Evolutionary conservation across 2,329 filamentous ascomycete genomes (phyloP), one percentile per base, ranked within the genome.

Genomic region (Pseudogymnoascus sp.): DNA sequence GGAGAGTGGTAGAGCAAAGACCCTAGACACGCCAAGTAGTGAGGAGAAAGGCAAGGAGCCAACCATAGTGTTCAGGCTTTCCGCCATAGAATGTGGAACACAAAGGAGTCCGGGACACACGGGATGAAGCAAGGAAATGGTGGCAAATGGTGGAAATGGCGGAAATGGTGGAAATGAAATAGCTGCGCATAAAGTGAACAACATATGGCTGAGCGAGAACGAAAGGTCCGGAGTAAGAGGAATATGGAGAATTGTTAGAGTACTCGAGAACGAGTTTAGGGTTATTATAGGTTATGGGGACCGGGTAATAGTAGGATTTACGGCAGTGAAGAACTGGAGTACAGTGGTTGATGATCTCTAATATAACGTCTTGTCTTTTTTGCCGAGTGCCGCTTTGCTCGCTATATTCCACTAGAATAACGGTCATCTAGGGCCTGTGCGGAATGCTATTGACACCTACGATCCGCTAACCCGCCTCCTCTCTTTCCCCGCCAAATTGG

Each of bases 401-500:
- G 23, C 47, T 15, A 53, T n/a, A 26, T 57, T 21, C 15, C 28
- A 57, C n/a, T 33, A 57, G 21, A 57, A 21, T 35, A 57, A 57
- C 50, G 50, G 28, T 17, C 28, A 26, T 33, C n/a, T 10, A 28
- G 10, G 28, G 28, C 50, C 50, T 33, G 50, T 57, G n/a, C 28
- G 28, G 50, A n/a, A 33, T 57, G 59, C 13, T 61, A 33, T 19
- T 61, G 35, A 13, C 59, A 61, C 38, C 33, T 42, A n/a, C 38
- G 38, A 38, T 61, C 38, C 59, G 35, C 59, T 44, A 42, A 26
- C 59, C 59, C 59, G 15, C 35, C 33, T 31, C 59, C 59, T 44
- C 17, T 44, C 59, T 33, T 44, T 44, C 38, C 33, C 59, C 59
- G 35, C 59, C 59, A 61, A 61, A 42, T 44, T 23, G 38, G 35